Base-by-base conservation (phyloP, 495 filamentous ascomycete genomes). In the Opeltia flavorubescens region DNA sequence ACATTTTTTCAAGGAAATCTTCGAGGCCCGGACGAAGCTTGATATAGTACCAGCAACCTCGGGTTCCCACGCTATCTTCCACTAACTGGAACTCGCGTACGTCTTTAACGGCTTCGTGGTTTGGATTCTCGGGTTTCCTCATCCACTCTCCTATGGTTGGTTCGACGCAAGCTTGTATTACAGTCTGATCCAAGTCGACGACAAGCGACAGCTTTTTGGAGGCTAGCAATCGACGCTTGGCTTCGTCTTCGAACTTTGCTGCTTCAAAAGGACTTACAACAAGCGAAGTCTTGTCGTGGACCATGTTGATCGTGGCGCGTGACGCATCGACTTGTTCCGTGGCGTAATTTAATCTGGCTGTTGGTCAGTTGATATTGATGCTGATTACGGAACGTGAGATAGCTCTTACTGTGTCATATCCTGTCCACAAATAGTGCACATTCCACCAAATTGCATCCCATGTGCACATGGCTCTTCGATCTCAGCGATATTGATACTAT, bases 141-240 rank as follows among this genome's bases (percentile, higher is more conserved):
- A 91, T 84, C 91, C 91, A 99, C 61, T 99, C 87, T 46, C 78
- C 88, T 31, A 99, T 80, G 1, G 91, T 99, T 17, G 88, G 89
- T 49, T 99, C 91, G 55, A 95, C 89, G 40, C 88, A 94, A 13
- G 91, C 91, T 62, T 99, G 91, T 50, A 99, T 96, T 57, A 99
- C 91, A 18, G 91, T 99, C 62, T 95, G 89, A 59, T 99, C 91
- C 23, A 99, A 66, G 70, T 99, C 91, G 51, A 99, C 91, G 21
- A 99, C 91, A 17, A 99, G 69, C 13, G 86, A 94, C 9, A 99
- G 72, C 64, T 89, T 94, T 44, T 80, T 71, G 25, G 75, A 72
- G 53, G 78, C 70, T 24, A 99, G 70, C 18, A 99, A 67, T 17
- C 91, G 78, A 34, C 77, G 74, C 62, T 95, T 94, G 18, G 86